phyloP scores from a whole-genome alignment of 768 basidiomycete genomes.

The Lentinula guzmanii region DNA sequence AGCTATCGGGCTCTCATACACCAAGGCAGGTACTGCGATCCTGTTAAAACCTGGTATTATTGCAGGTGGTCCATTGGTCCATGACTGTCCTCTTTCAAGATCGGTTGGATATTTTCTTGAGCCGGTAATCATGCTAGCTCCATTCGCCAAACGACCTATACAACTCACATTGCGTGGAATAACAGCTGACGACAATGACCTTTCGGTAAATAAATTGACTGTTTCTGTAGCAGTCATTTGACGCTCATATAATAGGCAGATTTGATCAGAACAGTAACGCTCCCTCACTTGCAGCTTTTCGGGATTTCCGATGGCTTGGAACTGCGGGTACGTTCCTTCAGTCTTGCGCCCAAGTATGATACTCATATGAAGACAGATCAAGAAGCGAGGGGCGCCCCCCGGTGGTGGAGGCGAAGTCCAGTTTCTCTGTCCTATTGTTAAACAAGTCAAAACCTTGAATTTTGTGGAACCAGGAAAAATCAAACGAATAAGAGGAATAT shows the following conservation, averaged over 20 bases:
- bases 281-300: slow-evolving; percentile 87
- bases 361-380: slow-evolving; percentile 53
- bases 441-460: slow-evolving; percentile 87
- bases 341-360: background rate
- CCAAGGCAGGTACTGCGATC: slow-evolving; percentile 72
- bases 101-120: slow-evolving; percentile 95
- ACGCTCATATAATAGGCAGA: slow-evolving; percentile 59
- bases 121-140: slow-evolving; percentile 82
- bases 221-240: background rate
- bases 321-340: slow-evolving; percentile 50
- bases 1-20: background rate
- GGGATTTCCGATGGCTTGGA: slow-evolving; percentile 89
- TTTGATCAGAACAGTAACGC: slow-evolving; percentile 80
- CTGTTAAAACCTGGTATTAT: slow-evolving; percentile 91
- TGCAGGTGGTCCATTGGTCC: slow-evolving; percentile 70
- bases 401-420: slow-evolving; percentile 90
- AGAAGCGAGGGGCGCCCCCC: slow-evolving; percentile 89
- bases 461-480: slow-evolving; percentile 91
- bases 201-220: slow-evolving; percentile 57
- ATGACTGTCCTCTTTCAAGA: slow-evolving; percentile 86
- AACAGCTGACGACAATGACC: slow-evolving; percentile 88
- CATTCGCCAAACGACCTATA: slow-evolving; percentile 86
- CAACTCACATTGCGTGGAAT: slow-evolving; percentile 81
- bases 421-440: slow-evolving; percentile 88
- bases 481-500: slow-evolving; percentile 90